Evolutionary conservation across 495 filamentous ascomycete genomes (phyloP).

Genomic region (Neurospora pannonica): DNA sequence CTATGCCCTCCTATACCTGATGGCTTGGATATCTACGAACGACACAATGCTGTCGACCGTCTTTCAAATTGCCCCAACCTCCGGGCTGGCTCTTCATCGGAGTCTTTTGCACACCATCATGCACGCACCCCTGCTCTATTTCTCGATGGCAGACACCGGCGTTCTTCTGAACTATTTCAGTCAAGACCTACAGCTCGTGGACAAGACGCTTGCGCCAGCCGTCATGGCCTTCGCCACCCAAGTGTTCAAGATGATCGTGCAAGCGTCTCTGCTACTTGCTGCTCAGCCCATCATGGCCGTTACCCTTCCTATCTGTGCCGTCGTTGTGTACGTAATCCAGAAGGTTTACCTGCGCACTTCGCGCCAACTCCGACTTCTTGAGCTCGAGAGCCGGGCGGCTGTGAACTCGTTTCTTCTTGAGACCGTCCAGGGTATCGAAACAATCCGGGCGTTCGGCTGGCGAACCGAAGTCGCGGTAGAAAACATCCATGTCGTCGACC

Average conservation of each 20-base stretch:
- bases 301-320: slow-evolving; percentile 20
- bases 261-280: slow-evolving; percentile 27
- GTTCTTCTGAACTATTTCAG: slow-evolving; percentile 37
- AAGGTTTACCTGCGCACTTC: slow-evolving; percentile 56
- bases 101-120: slow-evolving; percentile 12
- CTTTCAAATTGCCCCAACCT: slow-evolving; percentile 4
- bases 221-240: slow-evolving; percentile 5
- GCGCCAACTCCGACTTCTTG: slow-evolving; percentile 52
- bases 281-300: slow-evolving; percentile 36
- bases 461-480: slow-evolving; percentile 8
- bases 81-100: slow-evolving; percentile 11
- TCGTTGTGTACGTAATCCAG: slow-evolving; percentile 43
- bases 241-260: slow-evolving; percentile 22
- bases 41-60: slow-evolving; percentile 12
- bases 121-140: slow-evolving; percentile 6
- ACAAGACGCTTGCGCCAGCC: slow-evolving; percentile 39
- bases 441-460: slow-evolving; percentile 42
- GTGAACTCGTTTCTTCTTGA: slow-evolving; percentile 53
- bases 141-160: slow-evolving; percentile 9
- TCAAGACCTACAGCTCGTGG: slow-evolving; percentile 52
- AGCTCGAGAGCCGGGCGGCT: slow-evolving; percentile 52
- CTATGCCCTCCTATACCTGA: slow-evolving; percentile 17
- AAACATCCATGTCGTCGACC: slow-evolving; percentile 19
- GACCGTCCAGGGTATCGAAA: slow-evolving; percentile 29
- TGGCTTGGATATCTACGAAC: slow-evolving; percentile 24